Evolutionary conservation across 73 alveolate species (phyloP).

Genomic region (Tetrahymena thermophila): DNA sequence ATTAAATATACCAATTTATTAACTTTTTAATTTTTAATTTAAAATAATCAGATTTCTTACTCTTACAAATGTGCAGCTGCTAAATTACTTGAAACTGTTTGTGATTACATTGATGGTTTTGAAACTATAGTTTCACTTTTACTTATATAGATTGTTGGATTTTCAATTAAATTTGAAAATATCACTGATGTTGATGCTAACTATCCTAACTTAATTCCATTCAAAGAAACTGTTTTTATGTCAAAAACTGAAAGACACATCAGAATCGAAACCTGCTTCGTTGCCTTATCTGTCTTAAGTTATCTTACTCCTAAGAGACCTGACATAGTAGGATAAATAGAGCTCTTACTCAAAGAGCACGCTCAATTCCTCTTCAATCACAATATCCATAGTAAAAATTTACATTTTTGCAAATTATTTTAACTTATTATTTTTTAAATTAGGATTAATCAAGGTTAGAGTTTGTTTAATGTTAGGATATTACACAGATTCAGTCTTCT

Average conservation of each 20-base stretch:
- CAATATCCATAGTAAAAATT: neutral
- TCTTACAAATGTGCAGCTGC: conserved; percentile 56
- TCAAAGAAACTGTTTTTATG: neutral
- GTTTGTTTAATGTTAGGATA: conserved; percentile 24
- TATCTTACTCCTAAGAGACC: conserved; percentile 24
- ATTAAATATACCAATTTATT: no score
- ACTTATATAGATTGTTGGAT: conserved; percentile 29
- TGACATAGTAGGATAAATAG: conserved; percentile 16
- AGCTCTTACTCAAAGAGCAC: conserved; percentile 6
- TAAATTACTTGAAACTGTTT: conserved; percentile 57
- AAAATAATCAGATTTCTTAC: conserved; percentile 12
- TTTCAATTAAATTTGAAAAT: conserved; percentile 4
- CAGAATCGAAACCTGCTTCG: conserved; percentile 28
- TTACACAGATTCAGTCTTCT: conserved; percentile 21
- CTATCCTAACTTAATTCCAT: neutral
- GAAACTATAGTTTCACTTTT: conserved; percentile 43
- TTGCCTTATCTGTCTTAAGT: conserved; percentile 21
- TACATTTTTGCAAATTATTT: no score
- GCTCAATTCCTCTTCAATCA: neutral
- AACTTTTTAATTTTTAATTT: no score
- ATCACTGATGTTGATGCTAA: neutral
- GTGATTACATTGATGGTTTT: conserved; percentile 69
- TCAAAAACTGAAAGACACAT: neutral
- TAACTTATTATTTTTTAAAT: neutral
- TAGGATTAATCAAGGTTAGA: conserved; percentile 22